These are phyloP conservation scores for Euptelea pleiosperma DNA, from an alignment of 164 flowering plant genomes.

Conservation along the genomic window DNA sequence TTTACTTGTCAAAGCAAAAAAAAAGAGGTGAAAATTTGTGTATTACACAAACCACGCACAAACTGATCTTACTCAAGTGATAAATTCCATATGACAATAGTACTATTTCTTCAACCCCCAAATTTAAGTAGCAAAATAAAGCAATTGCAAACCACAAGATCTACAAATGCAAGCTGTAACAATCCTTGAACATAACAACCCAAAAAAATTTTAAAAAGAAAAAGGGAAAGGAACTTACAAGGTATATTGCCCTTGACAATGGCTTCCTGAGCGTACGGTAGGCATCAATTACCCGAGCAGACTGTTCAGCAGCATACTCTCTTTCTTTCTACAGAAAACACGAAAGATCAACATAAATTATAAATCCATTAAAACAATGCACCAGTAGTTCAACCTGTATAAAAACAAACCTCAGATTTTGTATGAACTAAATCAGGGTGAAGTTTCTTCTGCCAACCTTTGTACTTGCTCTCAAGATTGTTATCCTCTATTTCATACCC, in stretches of 20 bases:
- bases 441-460: slow-evolving; percentile 92
- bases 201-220: neutral
- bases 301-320: slow-evolving; percentile 91
- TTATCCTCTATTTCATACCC: slow-evolving; percentile 48
- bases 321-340: slow-evolving; percentile 54
- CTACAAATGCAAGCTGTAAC: neutral
- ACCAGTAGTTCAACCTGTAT: neutral
- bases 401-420: slow-evolving; percentile 65
- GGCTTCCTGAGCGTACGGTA: slow-evolving; percentile 72
- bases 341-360: neutral
- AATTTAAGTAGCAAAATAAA: too few relatives aligned
- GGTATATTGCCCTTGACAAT: slow-evolving; percentile 70
- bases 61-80: too few relatives aligned
- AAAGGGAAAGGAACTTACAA: slow-evolving; percentile 41
- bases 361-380: neutral
- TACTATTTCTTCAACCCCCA: too few relatives aligned
- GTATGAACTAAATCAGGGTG: slow-evolving; percentile 97
- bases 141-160: neutral
- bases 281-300: slow-evolving; percentile 87
- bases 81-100: too few relatives aligned
- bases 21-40: too few relatives aligned
- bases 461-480: slow-evolving; percentile 72
- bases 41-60: too few relatives aligned
- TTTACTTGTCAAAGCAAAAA: too few relatives aligned
- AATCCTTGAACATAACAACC: neutral